Conservation (phyloP, 1,284 basidiomycete genomes). For the Ustilago lituana region DNA sequence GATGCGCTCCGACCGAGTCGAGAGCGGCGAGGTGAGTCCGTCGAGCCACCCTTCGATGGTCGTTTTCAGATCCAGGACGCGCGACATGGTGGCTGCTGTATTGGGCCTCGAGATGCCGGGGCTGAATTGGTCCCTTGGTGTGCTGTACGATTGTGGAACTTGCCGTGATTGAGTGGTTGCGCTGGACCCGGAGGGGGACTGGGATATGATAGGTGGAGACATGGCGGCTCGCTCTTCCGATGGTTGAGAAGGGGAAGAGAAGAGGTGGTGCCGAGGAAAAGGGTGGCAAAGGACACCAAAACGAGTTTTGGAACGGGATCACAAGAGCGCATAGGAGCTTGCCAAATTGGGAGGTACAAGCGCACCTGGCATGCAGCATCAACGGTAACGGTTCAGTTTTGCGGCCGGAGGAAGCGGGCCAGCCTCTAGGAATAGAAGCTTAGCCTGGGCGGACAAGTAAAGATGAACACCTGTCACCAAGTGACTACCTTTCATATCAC, state of each 20-base stretch:
- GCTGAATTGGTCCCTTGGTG: conserved; percentile 20
- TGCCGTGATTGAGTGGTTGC: background rate
- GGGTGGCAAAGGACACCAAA: background rate
- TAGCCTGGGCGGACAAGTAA: no score
- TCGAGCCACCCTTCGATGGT: conserved; percentile 34
- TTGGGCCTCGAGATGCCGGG: conserved; percentile 24
- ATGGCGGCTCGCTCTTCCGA: conserved; percentile 14
- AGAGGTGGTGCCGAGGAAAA: background rate
- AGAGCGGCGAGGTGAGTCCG: conserved; percentile 33
- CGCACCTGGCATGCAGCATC: conserved; percentile 5
- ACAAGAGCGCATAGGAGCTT: conserved; percentile 7
- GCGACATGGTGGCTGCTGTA: conserved; percentile 29
- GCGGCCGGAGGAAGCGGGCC: background rate
- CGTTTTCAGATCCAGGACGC: conserved; percentile 17
- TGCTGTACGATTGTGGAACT: conserved; percentile 7
- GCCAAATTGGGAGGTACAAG: conserved; percentile 20
- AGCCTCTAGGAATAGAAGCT: no score
- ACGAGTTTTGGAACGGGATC: background rate
- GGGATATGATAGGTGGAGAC: conserved; percentile 26
- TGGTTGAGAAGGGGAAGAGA: background rate
- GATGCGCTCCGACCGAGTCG: conserved; percentile 29
- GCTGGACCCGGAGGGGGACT: no score
- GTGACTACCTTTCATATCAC: no score
- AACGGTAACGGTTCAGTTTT: conserved; percentile 1
- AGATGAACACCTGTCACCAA: no score